These are phyloP conservation scores for Dendrobium chrysotoxum DNA, from an alignment of 106 monocot genomes.

Conservation along the genomic window DNA sequence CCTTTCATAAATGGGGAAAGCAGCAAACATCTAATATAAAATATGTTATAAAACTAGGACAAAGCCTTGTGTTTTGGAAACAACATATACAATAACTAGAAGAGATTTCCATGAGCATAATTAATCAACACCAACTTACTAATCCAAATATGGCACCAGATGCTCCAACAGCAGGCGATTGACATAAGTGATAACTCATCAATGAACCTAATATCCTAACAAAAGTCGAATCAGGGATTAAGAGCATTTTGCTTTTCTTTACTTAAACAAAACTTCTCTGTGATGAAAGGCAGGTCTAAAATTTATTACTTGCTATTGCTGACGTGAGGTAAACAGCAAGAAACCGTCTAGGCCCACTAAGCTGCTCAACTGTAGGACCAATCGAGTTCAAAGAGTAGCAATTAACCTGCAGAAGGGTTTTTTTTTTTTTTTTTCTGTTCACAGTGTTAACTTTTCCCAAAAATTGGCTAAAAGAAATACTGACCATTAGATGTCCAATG, in stretches of 20 bases:
- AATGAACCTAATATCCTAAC: constrained; percentile 57
- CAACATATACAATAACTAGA: not conserved
- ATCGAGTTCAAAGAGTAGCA: constrained; percentile 83
- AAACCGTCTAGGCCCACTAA: constrained; percentile 68
- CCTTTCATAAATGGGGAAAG: too few species aligned
- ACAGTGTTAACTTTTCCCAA: not conserved
- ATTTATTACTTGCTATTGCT: constrained; percentile 66
- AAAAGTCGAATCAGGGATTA: constrained; percentile 15
- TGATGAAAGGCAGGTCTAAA: constrained; percentile 12
- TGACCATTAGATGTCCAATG: constrained; percentile 65
- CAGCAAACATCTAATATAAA: too few species aligned
- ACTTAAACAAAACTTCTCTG: constrained; percentile 1
- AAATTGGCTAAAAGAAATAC: constrained; percentile 2
- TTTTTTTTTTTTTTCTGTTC: not conserved
- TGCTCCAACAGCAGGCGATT: constrained; percentile 77
- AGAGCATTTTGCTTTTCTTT: not conserved
- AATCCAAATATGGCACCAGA: constrained; percentile 95
- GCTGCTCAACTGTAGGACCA: constrained; percentile 72
- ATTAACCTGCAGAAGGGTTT: constrained; percentile 51
- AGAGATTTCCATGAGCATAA: not conserved
- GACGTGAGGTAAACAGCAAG: constrained; percentile 77
- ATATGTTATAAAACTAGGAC: too few species aligned
- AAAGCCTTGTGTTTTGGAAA: too few species aligned
- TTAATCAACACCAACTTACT: constrained; percentile 31
- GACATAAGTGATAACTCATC: constrained; percentile 70